Evolutionary conservation across 2,329 filamentous ascomycete species (phyloP), one percentile per base, ranked within the genome.

Genomic region (Kalaharituber pfeilii): DNA sequence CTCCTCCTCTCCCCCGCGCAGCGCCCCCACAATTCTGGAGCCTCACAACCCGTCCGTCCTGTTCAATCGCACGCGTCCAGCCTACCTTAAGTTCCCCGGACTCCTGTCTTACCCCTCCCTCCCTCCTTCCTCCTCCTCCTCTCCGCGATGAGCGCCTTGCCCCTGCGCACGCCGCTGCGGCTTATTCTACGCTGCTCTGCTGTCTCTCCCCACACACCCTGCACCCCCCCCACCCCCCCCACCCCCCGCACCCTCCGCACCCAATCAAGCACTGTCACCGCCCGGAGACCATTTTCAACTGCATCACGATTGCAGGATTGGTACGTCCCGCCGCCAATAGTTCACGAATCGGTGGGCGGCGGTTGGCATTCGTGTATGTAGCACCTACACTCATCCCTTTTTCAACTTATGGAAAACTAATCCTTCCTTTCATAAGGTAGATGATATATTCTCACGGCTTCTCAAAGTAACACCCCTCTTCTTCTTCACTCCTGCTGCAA

Each of bases 401-500:
- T n/a, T n/a, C 3, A 36, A 3, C n/a, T 33, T 18, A 13, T 39
- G 33, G 20, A 3, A 47, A 5, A 6, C 42, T 47, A 28, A 50
- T 4, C 22, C 22, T 13, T 11, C 26, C 47, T 22, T 49, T n/a
- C 22, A 22, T 4, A 47, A 47, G 8, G 2, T 24, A 61, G 59
- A 63, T 55, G 62, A 64, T 25, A 64, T 64, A 50, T 64, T 63
- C 49, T 64, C 62, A 29, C 62, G 62, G 18, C 58, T 64, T 18
- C 60, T 64, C 49, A 63, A 63, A 55, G 42, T 22, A 36, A 22
- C 42, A 47, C 42, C n/a, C 22, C 42, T 13, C 20, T 22, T 25
- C 30, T 36, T 9, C 42, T 22, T 6, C 42, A 47, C 18, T 47
- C 5, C 42, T 15, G 2, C 13, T 15, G 25, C 5, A 20, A 2